Percentiles rank a stretch among this genome's conserved stretches.
Conservation (phyloP, 441 rosid species). For the Jatropha podagrica region DNA sequence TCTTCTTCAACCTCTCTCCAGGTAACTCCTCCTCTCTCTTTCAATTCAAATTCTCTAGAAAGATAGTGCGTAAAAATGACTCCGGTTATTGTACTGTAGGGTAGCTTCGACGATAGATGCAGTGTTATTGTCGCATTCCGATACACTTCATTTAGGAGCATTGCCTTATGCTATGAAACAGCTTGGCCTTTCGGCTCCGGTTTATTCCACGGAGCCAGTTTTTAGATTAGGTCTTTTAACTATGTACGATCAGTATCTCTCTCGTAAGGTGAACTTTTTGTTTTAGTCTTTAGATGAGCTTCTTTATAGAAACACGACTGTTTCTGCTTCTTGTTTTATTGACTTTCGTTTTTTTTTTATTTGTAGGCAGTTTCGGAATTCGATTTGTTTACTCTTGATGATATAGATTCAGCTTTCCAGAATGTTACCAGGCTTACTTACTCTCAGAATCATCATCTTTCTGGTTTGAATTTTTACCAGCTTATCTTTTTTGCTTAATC, state of each 20-base stretch:
- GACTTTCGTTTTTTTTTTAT: background rate
- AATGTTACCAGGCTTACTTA: conserved; percentile 80
- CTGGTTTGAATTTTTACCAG: conserved; percentile 47
- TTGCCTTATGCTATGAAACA: conserved; percentile 92
- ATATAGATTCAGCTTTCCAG: conserved; percentile 91
- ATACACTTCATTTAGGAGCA: conserved; percentile 92
- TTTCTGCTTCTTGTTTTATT: background rate
- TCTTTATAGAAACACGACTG: background rate
- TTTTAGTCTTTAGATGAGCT: background rate
- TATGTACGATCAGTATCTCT: conserved; percentile 88
- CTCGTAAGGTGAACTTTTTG: conserved; percentile 61
- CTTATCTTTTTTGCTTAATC: background rate
- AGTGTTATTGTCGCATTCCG: conserved; percentile 83
- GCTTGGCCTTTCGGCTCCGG: conserved; percentile 82
- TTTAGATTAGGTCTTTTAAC: conserved; percentile 83
- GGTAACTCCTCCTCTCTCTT: conserved; percentile 31
- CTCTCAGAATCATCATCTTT: conserved; percentile 82
- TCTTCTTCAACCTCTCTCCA: conserved; percentile 87
- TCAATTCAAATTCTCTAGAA: background rate
- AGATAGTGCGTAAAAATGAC: background rate
- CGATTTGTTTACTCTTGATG: conserved; percentile 86
- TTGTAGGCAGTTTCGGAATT: conserved; percentile 93
- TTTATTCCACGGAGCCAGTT: conserved; percentile 89
- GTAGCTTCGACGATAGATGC: conserved; percentile 89
- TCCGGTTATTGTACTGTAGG: conserved; percentile 34